A percentile compares a stretch with the other conserved stretches of the same genome.
These are phyloP conservation scores for Dioszegia crocea DNA, from an alignment of 768 basidiomycete genomes.

Conservation along the genomic window DNA sequence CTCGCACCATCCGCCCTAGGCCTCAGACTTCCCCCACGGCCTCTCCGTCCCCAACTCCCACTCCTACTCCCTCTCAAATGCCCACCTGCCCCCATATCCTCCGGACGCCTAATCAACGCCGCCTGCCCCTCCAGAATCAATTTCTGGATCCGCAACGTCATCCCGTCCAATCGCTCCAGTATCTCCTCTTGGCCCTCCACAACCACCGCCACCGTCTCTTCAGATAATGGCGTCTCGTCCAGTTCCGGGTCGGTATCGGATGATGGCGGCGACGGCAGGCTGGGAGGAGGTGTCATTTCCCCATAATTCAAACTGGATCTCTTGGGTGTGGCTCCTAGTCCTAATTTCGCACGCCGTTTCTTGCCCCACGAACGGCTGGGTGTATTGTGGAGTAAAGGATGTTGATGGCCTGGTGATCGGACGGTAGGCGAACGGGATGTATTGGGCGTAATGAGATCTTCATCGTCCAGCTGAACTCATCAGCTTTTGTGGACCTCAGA, in stretches of 20 bases:
- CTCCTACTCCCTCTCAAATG: not conserved
- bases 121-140: constrained; percentile 13
- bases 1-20: not conserved
- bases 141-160: constrained; percentile 3
- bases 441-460: not conserved
- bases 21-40: not conserved
- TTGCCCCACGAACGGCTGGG: constrained; percentile 6
- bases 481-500: too few relatives aligned
- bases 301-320: not conserved
- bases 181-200: constrained; percentile 6
- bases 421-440: not conserved
- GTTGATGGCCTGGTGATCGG: constrained; percentile 1
- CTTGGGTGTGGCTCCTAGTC: not conserved
- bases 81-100: not conserved
- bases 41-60: constrained; percentile 3
- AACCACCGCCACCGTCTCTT: not conserved
- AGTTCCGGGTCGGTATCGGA: not conserved
- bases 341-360: not conserved
- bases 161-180: constrained; percentile 9
- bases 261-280: not conserved
- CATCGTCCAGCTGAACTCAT: not conserved
- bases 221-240: not conserved
- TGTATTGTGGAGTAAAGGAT: constrained; percentile 6
- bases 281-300: not conserved
- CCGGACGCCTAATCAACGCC: not conserved